phyloP scores from a whole-genome alignment of 2,329 filamentous ascomycete genomes.

The Blastomyces silverae region DNA sequence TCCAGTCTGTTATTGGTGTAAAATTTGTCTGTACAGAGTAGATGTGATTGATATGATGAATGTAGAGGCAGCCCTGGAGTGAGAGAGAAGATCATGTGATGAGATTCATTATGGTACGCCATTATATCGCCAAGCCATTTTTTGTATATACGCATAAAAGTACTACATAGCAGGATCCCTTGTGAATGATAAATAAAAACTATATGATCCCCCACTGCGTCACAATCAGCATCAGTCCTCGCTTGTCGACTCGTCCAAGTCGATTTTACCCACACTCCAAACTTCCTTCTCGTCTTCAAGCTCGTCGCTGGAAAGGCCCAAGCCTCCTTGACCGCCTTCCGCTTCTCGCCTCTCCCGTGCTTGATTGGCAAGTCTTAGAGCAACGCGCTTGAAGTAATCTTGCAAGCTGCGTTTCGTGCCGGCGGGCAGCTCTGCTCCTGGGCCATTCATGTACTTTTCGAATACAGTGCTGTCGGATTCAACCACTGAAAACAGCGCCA shows the following conservation, averaged over 20 bases:
- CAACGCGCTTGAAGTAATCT: conserved; percentile 95
- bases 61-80: too few species aligned
- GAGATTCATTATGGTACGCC: too few species aligned
- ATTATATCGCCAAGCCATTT: too few species aligned
- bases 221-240: conserved; percentile 25
- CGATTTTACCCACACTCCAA: conserved; percentile 88
- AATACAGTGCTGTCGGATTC: conserved; percentile 81
- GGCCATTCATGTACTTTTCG: conserved; percentile 76
- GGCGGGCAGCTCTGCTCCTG: conserved; percentile 59
- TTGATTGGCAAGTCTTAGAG: conserved; percentile 73
- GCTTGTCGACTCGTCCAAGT: conserved; percentile 53
- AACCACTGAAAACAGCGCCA: conserved; percentile 82
- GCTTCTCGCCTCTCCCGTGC: conserved; percentile 84
- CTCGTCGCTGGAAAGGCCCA: conserved; percentile 86
- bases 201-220: not conserved
- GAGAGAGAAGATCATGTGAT: too few species aligned
- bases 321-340: conserved; percentile 76
- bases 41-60: too few species aligned
- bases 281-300: conserved; percentile 90
- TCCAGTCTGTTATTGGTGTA: too few species aligned
- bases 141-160: too few species aligned
- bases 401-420: conserved; percentile 81
- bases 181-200: not conserved
- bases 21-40: too few species aligned
- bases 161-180: not conserved